Evolutionary conservation across 2,329 filamentous ascomycete genomes (phyloP).

Genomic region (Acrocalymma vagum): DNA sequence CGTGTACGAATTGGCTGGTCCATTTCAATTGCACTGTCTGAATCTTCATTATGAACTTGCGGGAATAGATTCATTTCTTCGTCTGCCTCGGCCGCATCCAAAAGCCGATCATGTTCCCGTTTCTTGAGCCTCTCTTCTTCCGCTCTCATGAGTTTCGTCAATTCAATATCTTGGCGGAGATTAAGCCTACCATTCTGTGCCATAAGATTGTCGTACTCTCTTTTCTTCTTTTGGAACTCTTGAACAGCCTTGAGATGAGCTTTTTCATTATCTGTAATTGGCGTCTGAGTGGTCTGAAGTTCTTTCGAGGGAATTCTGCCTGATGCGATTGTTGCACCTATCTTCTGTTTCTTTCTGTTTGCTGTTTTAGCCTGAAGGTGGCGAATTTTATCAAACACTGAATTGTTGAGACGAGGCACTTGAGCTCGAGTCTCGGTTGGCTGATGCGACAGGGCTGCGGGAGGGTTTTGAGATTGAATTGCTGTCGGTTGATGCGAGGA

Average conservation of each 20-base stretch:
- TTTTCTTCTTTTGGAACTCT: conserved; percentile 29
- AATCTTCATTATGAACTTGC: conserved; percentile 15
- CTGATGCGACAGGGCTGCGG: too few species aligned
- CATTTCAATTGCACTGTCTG: conserved; percentile 8
- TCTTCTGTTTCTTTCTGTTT: conserved; percentile 9
- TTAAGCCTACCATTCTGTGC: conserved; percentile 23
- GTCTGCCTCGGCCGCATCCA: conserved; percentile 14
- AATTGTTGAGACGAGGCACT: too few species aligned
- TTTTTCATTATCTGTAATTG: conserved; percentile 13
- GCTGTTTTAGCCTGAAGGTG: conserved; percentile 20
- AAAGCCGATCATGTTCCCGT: conserved; percentile 22
- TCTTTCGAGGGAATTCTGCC: not conserved
- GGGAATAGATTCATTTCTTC: conserved; percentile 21
- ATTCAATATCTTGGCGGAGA: conserved; percentile 38
- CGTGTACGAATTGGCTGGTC: conserved; percentile 15
- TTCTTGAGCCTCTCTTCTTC: conserved; percentile 30
- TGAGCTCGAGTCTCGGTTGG: too few species aligned
- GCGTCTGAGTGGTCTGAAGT: too few species aligned
- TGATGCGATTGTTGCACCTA: conserved; percentile 6
- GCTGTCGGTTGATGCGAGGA: too few species aligned
- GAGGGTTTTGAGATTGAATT: too few species aligned
- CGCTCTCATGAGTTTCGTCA: conserved; percentile 29
- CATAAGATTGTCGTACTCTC: conserved; percentile 27
- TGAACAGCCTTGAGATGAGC: conserved; percentile 21
- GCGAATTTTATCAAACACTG: conserved; percentile 16